A percentile compares a stretch with the other conserved stretches of the same genome.
Evolutionary conservation across 2,329 filamentous ascomycete species (phyloP).

Genomic region (Hymenoscyphus repandus): DNA sequence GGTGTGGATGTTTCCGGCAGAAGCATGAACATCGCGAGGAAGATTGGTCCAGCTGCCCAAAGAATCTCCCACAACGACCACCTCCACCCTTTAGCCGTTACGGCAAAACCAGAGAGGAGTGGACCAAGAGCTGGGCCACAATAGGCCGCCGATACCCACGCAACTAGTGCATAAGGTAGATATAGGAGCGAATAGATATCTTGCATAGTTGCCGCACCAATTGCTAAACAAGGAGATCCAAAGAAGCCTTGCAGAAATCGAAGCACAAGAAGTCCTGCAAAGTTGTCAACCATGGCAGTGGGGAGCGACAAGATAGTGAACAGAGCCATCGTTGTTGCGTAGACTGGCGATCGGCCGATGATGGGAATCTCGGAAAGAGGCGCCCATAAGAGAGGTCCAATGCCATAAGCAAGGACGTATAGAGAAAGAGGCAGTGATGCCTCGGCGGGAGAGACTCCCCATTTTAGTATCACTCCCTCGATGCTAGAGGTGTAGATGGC

Average conservation of each 20-base stretch:
- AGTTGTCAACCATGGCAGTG: slow-evolving; percentile 57
- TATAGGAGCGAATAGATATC: slow-evolving; percentile 51
- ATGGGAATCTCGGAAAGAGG: slow-evolving; percentile 62
- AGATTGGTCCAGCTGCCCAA: slow-evolving; percentile 53
- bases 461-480: slow-evolving; percentile 45
- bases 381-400: slow-evolving; percentile 60
- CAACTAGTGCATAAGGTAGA: slow-evolving; percentile 52
- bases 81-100: slow-evolving; percentile 53
- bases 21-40: slow-evolving; percentile 55
- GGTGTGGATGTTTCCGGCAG: slow-evolving; percentile 58
- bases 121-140: slow-evolving; percentile 53
- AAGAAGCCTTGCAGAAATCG: slow-evolving; percentile 64
- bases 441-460: slow-evolving; percentile 45
- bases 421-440: slow-evolving; percentile 55
- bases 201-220: slow-evolving; percentile 45
- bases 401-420: slow-evolving; percentile 59
- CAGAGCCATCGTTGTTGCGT: slow-evolving; percentile 61
- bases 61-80: slow-evolving; percentile 61
- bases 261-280: slow-evolving; percentile 56
- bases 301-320: slow-evolving; percentile 65
- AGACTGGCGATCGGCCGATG: slow-evolving; percentile 63
- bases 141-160: slow-evolving; percentile 52
- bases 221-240: slow-evolving; percentile 60
- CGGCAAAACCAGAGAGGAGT: slow-evolving; percentile 54
- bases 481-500: slow-evolving; percentile 44